A percentile compares a stretch with the other conserved stretches of the same genome.
phyloP scores from a whole-genome alignment of 768 basidiomycete species.

The Podaxis sp. region DNA sequence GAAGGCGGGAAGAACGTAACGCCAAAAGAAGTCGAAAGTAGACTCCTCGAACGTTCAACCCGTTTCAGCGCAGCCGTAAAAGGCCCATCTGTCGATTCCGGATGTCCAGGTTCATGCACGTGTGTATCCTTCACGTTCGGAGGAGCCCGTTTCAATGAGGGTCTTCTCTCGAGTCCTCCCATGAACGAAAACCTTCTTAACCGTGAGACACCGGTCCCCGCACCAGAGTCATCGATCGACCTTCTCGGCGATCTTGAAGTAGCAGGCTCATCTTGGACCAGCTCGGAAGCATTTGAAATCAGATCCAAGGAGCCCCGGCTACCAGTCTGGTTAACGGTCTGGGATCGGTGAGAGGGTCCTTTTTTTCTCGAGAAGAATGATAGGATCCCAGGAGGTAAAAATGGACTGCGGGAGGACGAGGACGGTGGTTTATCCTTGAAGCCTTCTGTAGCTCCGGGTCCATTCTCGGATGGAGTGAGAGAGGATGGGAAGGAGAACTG shows the following conservation, averaged over 20 bases:
- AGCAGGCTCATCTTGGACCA: background rate
- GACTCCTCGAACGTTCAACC: constrained; percentile 31
- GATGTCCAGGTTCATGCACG: background rate
- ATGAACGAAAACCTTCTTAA: background rate
- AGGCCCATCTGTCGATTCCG: constrained; percentile 19
- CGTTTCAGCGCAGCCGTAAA: constrained; percentile 37
- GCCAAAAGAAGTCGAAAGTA: constrained; percentile 53
- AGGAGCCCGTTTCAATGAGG: background rate
- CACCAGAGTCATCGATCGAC: background rate
- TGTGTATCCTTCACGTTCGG: constrained; percentile 9
- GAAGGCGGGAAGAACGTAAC: constrained; percentile 43
- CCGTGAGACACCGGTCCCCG: background rate
- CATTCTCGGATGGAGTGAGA: constrained; percentile 16
- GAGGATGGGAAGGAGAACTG: constrained; percentile 21
- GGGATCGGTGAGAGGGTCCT: constrained; percentile 14
- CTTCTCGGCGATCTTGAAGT: background rate
- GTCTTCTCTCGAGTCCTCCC: background rate
- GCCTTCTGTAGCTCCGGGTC: background rate
- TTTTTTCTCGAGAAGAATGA: constrained; percentile 33
- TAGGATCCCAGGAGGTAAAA: constrained; percentile 36
- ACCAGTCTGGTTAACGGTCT: constrained; percentile 19
- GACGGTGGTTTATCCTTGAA: background rate
- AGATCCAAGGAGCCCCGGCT: constrained; percentile 40
- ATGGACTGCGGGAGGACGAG: constrained; percentile 22
- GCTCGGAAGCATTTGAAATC: background rate